These are phyloP conservation scores for Suhomyces atakaporum DNA, from an alignment of 1,139 yeast genomes.

Conservation along the genomic window DNA sequence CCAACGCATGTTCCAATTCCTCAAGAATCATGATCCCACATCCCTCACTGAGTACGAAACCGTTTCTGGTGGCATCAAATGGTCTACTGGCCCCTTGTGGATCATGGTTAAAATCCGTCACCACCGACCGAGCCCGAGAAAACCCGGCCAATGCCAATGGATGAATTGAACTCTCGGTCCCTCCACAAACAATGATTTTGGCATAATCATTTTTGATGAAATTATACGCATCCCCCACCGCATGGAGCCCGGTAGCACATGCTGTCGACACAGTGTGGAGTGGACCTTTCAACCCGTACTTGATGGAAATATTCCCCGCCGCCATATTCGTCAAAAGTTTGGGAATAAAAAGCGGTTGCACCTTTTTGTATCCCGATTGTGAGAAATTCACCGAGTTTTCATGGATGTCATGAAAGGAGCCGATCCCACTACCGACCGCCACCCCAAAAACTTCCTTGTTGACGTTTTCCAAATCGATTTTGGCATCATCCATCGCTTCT, in stretches of 20 bases:
- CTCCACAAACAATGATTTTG: conserved; percentile 89
- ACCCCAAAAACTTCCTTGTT: conserved; percentile 51
- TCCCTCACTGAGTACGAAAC: conserved; percentile 95
- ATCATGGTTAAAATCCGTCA: conserved; percentile 58
- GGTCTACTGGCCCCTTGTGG: conserved; percentile 82
- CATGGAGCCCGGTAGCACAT: conserved; percentile 94
- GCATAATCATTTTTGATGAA: conserved; percentile 80
- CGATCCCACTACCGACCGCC: conserved; percentile 91
- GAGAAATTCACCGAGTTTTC: conserved; percentile 56
- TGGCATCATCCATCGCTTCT: conserved; percentile 75
- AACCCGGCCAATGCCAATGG: conserved; percentile 91
- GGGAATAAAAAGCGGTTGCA: conserved; percentile 87
- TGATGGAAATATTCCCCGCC: conserved; percentile 85
- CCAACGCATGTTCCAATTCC: conserved; percentile 70
- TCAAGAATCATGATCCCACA: conserved; percentile 81
- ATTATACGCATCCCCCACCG: conserved; percentile 90
- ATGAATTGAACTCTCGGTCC: conserved; percentile 84
- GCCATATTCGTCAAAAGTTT: conserved; percentile 89
- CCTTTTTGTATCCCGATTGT: conserved; percentile 62
- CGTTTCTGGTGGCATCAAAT: conserved; percentile 74
- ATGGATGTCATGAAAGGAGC: conserved; percentile 77
- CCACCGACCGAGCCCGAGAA: conserved; percentile 83
- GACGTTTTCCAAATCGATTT: conserved; percentile 16
- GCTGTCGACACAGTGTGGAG: conserved; percentile 90
- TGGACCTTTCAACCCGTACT: conserved; percentile 77